These are phyloP conservation scores for Penstemon davidsonii DNA, from an alignment of 257 asterid species.

Conservation along the genomic window DNA sequence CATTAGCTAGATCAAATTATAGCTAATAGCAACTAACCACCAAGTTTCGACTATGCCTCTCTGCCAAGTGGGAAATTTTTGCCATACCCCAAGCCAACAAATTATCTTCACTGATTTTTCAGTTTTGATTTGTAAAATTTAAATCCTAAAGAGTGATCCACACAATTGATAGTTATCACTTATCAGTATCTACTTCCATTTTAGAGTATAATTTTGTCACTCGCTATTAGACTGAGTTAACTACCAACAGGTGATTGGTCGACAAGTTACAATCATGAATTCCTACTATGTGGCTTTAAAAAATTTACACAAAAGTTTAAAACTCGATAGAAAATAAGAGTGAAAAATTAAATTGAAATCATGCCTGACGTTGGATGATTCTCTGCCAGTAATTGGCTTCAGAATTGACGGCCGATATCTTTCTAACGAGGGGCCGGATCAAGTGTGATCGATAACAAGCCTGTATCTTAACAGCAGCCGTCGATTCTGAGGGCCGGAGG, in stretches of 20 bases:
- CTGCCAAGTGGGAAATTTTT: no score
- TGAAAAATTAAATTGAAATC: slow-evolving; percentile 2
- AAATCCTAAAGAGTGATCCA: no score
- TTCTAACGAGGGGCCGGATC: slow-evolving; percentile 61
- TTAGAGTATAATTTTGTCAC: neutral
- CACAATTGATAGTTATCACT: no score
- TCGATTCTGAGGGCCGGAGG: slow-evolving; percentile 30
- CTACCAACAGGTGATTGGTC: neutral
- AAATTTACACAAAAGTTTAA: no score
- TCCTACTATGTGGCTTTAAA: neutral
- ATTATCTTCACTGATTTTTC: no score
- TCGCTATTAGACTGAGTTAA: neutral
- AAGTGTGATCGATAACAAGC: slow-evolving; percentile 66
- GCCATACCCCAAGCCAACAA: no score
- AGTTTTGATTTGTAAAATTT: no score
- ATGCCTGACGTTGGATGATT: slow-evolving; percentile 81
- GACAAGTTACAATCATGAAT: neutral
- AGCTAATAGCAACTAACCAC: no score
- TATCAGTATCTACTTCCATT: no score
- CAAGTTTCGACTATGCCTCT: no score
- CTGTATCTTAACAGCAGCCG: slow-evolving; percentile 69
- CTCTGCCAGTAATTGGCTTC: slow-evolving; percentile 74
- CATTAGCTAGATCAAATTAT: no score
- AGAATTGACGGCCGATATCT: slow-evolving; percentile 67
- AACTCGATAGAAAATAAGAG: neutral